Conservation (phyloP, 2,329 filamentous ascomycete genomes). For the Xylariaceae sp. region DNA sequence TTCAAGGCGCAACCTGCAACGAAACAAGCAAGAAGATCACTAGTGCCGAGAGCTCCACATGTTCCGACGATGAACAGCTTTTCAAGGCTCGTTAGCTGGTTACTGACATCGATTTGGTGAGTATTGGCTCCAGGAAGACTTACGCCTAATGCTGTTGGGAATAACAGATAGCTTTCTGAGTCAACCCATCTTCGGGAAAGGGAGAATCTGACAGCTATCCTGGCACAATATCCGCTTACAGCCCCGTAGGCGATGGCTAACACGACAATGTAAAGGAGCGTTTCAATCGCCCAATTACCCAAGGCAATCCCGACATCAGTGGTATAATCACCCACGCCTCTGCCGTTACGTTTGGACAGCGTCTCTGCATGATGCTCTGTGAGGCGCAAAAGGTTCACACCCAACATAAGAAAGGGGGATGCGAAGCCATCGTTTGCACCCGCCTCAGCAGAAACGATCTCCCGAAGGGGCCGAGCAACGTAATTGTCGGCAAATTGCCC, state of each 20-base stretch:
- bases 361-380: constrained; percentile 42
- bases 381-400: constrained; percentile 59
- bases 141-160: constrained; percentile 53
- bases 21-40: constrained; percentile 64
- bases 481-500: constrained; percentile 65
- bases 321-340: constrained; percentile 51
- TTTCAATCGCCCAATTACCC: constrained; percentile 61
- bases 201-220: constrained; percentile 49
- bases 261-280: constrained; percentile 61
- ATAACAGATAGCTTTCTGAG: constrained; percentile 55
- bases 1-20: constrained; percentile 62
- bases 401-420: constrained; percentile 63
- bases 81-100: not conserved
- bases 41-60: constrained; percentile 59
- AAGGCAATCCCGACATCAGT: constrained; percentile 55
- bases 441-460: constrained; percentile 65
- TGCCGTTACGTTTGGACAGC: constrained; percentile 22
- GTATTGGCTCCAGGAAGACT: constrained; percentile 3
- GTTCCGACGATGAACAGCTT: constrained; percentile 62
- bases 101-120: not conserved
- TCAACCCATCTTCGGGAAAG: constrained; percentile 57
- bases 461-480: constrained; percentile 57
- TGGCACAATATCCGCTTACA: constrained; percentile 51
- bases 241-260: constrained; percentile 56
- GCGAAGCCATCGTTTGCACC: constrained; percentile 66